Percentiles rank a stretch among this genome's conserved stretches.
Conservation (phyloP, 1,284 basidiomycete genomes). For the Ceratobasidium theobromae region DNA sequence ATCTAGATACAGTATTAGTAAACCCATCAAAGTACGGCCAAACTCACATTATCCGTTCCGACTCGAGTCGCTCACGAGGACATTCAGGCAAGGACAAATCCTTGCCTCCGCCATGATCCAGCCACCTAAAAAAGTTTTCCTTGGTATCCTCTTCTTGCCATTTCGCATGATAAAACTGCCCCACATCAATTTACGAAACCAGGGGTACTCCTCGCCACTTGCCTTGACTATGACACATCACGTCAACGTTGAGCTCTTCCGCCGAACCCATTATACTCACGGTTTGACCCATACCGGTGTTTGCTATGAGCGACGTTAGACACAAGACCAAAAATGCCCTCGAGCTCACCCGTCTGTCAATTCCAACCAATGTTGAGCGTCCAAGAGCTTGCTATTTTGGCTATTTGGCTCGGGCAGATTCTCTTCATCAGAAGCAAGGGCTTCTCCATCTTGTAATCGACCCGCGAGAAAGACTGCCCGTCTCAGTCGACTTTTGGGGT, state of each 20-base stretch:
- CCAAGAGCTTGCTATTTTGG: constrained; percentile 50
- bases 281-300: constrained; percentile 67
- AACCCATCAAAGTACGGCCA: not conserved
- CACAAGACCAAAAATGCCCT: not conserved
- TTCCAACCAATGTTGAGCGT: constrained; percentile 66
- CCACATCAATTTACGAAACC: constrained; percentile 34
- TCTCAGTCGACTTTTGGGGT: constrained; percentile 50
- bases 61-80: constrained; percentile 65
- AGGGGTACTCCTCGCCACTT: constrained; percentile 30
- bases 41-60: constrained; percentile 51
- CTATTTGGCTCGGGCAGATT: constrained; percentile 42
- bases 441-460: constrained; percentile 51
- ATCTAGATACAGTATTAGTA: constrained; percentile 45
- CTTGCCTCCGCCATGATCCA: constrained; percentile 70
- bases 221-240: constrained; percentile 45
- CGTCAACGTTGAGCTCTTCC: not conserved
- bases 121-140: constrained; percentile 75
- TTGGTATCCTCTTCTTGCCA: constrained; percentile 65
- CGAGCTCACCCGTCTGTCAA: constrained; percentile 58
- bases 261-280: constrained; percentile 41
- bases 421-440: constrained; percentile 42
- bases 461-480: constrained; percentile 50
- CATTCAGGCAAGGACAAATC: constrained; percentile 64
- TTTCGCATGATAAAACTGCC: constrained; percentile 59
- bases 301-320: constrained; percentile 47